Base-by-base conservation (phyloP, 2,329 filamentous ascomycete species). In the Trichoderma cornu-damae region DNA sequence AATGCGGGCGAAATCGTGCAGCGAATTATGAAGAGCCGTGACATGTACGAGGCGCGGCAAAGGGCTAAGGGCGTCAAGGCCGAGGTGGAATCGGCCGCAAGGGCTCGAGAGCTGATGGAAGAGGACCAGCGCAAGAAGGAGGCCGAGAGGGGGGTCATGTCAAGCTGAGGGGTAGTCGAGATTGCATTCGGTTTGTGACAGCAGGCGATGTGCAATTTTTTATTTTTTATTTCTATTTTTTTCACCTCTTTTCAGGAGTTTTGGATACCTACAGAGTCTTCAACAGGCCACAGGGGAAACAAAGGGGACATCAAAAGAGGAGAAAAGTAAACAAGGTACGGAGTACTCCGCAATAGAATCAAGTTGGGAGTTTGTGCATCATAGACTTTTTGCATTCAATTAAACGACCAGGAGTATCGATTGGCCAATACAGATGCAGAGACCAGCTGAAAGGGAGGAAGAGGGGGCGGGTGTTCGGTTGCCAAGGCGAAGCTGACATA, bases 1-100 rank as follows among this genome's bases (percentile, higher is more conserved):
- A 96, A 97, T 71, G 91, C 93, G 0, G 91, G 86, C 3, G 87
- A 94, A 65, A 97, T 99, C 65, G 92, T 99, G 47, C 83, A 88
- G 64, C 80, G 94, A 30, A 99, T 99, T 69, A 79, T 97, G 78
- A 88, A 86, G 72, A 92, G 90, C 66, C 81, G 92, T 32, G 87
- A 87, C 59, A 81, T 90, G 68, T 99, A 96, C 71, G 93, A 97
- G 75, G 94, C 90, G 66, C 80, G 94, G 60, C 94, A 99, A 77
- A 80, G 89, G 52, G 85, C 87, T 64, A 99, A 99, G 77, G 88
- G 92, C 9, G 82, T 90, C 63, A 99, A 99, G 76, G 86, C 87
- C 0, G 80, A 86, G 47, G 82, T 84, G 0, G 94, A 97, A 72
- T 83, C 81, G 32, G 81, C 83, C 11, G 81, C 84, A 40, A 78